Evolutionary conservation across 2,329 filamentous ascomycete genomes (phyloP).

Genomic region (Chrysosphaeria jannelii): DNA sequence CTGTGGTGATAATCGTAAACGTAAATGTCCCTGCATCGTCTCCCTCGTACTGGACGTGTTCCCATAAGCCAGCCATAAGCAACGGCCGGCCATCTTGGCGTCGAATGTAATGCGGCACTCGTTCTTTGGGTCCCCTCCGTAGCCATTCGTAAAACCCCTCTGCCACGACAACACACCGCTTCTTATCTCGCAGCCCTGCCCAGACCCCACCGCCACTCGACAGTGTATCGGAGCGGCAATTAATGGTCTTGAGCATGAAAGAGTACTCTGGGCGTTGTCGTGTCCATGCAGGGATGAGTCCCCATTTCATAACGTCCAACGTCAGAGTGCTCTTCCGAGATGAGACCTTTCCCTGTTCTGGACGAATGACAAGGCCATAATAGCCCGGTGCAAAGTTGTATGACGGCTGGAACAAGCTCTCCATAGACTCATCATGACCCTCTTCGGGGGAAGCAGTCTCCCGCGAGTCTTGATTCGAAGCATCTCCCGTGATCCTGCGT

Average conservation of each 20-base stretch:
- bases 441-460: background rate
- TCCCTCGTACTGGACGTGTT: constrained; percentile 25
- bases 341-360: background rate
- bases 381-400: constrained; percentile 88
- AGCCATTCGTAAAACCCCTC: constrained; percentile 96
- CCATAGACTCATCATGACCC: background rate
- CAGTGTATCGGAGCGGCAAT: constrained; percentile 75
- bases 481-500: background rate
- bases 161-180: constrained; percentile 63
- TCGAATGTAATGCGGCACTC: constrained; percentile 59
- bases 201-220: constrained; percentile 55
- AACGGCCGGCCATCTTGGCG: constrained; percentile 57
- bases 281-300: constrained; percentile 77
- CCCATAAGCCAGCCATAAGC: constrained; percentile 81
- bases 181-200: constrained; percentile 67
- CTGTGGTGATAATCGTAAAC: constrained; percentile 82
- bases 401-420: constrained; percentile 28
- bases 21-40: constrained; percentile 45
- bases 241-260: constrained; percentile 64
- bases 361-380: constrained; percentile 54
- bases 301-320: constrained; percentile 88
- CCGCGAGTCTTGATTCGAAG: background rate
- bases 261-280: constrained; percentile 54
- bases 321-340: constrained; percentile 23
- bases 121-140: constrained; percentile 46